phyloP scores from a whole-genome alignment of 768 basidiomycete species.

The Asterophora lycoperdoides region DNA sequence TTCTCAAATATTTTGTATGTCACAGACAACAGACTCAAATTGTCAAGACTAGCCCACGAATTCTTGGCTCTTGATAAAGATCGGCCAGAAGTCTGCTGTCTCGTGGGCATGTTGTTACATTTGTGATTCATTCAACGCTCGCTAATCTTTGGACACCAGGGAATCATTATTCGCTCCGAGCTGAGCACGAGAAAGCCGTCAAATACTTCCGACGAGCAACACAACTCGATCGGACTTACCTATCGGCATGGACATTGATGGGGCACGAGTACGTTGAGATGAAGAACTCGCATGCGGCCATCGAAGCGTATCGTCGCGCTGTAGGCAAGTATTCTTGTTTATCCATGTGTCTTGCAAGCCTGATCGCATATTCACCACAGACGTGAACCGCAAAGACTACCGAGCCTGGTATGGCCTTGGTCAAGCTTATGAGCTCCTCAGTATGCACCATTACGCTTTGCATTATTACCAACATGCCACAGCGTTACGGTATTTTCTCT shows the following conservation, averaged over 20 bases:
- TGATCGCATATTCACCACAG: slow-evolving; percentile 35
- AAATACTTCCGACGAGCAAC: slow-evolving; percentile 93
- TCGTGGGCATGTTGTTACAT: slow-evolving; percentile 69
- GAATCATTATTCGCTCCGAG: slow-evolving; percentile 93
- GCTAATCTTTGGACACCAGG: slow-evolving; percentile 43
- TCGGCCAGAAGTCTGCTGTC: slow-evolving; percentile 92
- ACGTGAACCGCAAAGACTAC: slow-evolving; percentile 95
- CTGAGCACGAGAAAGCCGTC: slow-evolving; percentile 94
- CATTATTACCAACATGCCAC: slow-evolving; percentile 97
- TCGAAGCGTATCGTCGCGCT: slow-evolving; percentile 94
- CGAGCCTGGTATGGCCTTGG: slow-evolving; percentile 98
- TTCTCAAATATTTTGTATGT: slow-evolving; percentile 98
- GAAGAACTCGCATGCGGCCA: slow-evolving; percentile 99
- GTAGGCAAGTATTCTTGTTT: slow-evolving; percentile 52
- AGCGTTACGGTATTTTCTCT: slow-evolving; percentile 62
- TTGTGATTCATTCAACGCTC: not conserved
- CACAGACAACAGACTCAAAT: slow-evolving; percentile 80
- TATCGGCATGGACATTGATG: slow-evolving; percentile 98
- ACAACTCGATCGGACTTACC: slow-evolving; percentile 90
- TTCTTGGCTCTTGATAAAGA: slow-evolving; percentile 88
- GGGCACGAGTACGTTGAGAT: slow-evolving; percentile 98
- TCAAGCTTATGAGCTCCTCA: slow-evolving; percentile 94
- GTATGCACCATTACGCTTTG: slow-evolving; percentile 95
- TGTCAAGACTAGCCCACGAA: slow-evolving; percentile 89
- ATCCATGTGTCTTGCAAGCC: not conserved